phyloP scores from a whole-genome alignment of 208 protist species.

The Trypanosoma brucei region DNA sequence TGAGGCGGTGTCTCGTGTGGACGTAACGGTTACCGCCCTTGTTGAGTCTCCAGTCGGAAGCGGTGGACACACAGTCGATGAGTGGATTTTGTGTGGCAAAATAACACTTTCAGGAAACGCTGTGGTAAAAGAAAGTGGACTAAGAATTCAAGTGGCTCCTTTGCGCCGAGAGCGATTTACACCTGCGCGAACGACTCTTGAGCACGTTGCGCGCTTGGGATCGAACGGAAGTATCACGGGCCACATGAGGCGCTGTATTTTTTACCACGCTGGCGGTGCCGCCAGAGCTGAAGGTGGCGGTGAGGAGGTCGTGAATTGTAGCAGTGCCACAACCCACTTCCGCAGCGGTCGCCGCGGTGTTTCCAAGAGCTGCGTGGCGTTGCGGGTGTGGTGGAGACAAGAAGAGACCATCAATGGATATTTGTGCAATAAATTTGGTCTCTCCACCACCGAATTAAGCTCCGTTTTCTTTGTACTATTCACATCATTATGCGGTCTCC shows the following conservation, averaged over 20 bases:
- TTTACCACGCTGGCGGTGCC: slow-evolving; percentile 3
- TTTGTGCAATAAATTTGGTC: slow-evolving; percentile 13
- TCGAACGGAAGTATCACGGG: background rate
- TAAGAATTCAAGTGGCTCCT: slow-evolving; percentile 10
- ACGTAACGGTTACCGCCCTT: slow-evolving; percentile 5
- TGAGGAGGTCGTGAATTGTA: slow-evolving; percentile 5
- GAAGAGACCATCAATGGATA: background rate
- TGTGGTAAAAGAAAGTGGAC: slow-evolving; percentile 11
- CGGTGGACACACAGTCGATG: background rate
- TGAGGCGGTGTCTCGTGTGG: slow-evolving; percentile 5
- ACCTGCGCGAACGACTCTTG: background rate
- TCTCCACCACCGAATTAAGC: slow-evolving; percentile 3
- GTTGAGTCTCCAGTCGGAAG: slow-evolving; percentile 15
- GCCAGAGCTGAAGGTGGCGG: background rate
- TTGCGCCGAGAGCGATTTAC: slow-evolving; percentile 13
- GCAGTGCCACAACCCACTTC: background rate
- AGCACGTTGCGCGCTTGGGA: background rate
- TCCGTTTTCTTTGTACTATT: slow-evolving; percentile 17
- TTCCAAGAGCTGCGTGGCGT: slow-evolving; percentile 8
- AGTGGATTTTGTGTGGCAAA: slow-evolving; percentile 20
- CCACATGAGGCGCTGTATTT: slow-evolving; percentile 10
- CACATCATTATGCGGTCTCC: slow-evolving; percentile 8
- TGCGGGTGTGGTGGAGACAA: slow-evolving; percentile 11
- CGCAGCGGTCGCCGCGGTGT: background rate
- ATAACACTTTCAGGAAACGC: slow-evolving; percentile 8